Evolutionary conservation across 257 asterid species (phyloP), one percentile per base, ranked within the genome.

Genomic region (Solanum acaule): DNA sequence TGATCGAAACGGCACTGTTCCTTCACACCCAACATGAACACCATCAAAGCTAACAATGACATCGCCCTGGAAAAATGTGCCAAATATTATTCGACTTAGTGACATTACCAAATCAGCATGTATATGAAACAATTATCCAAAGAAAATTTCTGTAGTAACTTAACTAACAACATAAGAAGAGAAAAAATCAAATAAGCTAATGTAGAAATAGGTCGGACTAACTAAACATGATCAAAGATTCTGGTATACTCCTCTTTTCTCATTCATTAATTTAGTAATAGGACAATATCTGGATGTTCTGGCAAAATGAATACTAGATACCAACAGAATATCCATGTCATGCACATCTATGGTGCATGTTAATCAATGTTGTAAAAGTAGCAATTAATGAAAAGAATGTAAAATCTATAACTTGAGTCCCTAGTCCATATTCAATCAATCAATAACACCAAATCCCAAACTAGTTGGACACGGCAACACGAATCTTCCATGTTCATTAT

Each of bases 1-100:
- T 63, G 98, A 93, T 83, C 96, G 97, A 92, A 95, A 97, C 2
- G 98, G 99, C 82, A 97, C 97, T 27, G 99, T 97, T 89, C 99
- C 98, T 93, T 97, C 98, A 87, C 95, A 90, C 70, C 98, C 99
- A 79, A 97, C 97, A 86, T 93, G 97, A 93, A 94, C 93, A 92
- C 92, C 91, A 86, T 95, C 94, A 83, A 97, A 97, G 95, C 98
- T 96, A 81, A 96, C 96, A 87, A 97, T 94, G 86, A 97, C 99
- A 87, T 97, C 98, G 71, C 98, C 98, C 98, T 96, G 95, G 88
- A 92, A 88, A 78, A 65, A 90, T 25, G 85, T 42, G 46, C 67
- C 85, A 79, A 79, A 31, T 44, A 44, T 79, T 27, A 79, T 44
- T 79, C 31, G 27, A 79, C 67, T 42, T 44, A 27, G 63, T 44